These are phyloP conservation scores for Prunus mume DNA, from an alignment of 306 rosid species.

Conservation along the genomic window DNA sequence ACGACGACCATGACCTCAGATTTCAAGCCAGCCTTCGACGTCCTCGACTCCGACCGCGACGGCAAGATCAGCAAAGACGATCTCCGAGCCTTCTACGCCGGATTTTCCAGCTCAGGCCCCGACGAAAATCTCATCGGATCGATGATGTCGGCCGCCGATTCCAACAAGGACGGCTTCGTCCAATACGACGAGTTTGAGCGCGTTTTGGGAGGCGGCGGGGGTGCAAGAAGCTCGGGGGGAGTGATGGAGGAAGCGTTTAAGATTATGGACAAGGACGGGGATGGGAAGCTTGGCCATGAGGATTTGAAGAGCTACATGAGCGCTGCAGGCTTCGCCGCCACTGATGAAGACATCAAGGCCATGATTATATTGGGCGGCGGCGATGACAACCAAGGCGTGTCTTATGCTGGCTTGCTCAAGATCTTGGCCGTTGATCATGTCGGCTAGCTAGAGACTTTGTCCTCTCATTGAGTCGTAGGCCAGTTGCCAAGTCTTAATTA, in stretches of 20 bases:
- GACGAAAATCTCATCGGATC: constrained; percentile 54
- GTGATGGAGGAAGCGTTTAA: constrained; percentile 82
- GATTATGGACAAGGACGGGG: constrained; percentile 88
- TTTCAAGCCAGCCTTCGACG: constrained; percentile 70
- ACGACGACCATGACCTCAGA: constrained; percentile 2
- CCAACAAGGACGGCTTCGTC: constrained; percentile 73
- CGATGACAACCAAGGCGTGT: constrained; percentile 52
- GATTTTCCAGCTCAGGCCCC: constrained; percentile 15
- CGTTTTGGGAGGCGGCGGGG: constrained; percentile 28
- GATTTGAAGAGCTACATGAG: constrained; percentile 73
- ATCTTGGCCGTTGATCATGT: constrained; percentile 54
- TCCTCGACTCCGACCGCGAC: constrained; percentile 73
- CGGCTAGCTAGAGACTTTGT: neutral
- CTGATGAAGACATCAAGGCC: constrained; percentile 63
- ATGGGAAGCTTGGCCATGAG: constrained; percentile 65
- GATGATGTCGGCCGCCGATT: constrained; percentile 81
- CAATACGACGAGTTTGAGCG: constrained; percentile 89
- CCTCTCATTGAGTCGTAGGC: neutral
- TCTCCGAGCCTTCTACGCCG: constrained; percentile 60
- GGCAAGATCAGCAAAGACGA: constrained; percentile 82
- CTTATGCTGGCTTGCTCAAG: constrained; percentile 63
- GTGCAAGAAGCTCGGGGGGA: constrained; percentile 26
- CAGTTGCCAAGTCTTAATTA: neutral
- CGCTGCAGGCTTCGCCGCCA: constrained; percentile 51
- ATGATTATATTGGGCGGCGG: constrained; percentile 75